Evolutionary conservation across 148 eudicot species (phyloP).

Genomic region (Chenopodium quinoa): DNA sequence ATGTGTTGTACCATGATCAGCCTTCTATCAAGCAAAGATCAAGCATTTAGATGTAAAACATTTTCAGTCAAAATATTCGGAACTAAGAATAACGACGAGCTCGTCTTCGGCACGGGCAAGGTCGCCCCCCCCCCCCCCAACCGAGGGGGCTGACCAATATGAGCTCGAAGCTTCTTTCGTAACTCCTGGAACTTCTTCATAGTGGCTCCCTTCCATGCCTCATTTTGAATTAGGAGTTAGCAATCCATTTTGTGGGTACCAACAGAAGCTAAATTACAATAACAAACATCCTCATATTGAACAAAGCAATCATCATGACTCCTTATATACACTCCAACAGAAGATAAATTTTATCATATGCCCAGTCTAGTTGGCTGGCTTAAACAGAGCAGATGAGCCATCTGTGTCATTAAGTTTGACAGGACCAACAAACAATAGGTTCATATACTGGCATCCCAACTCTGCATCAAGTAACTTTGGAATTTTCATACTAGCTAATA

Average conservation of each 20-base stretch:
- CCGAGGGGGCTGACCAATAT: no score
- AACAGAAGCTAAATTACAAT: background rate
- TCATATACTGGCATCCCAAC: background rate
- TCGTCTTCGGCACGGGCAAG: no score
- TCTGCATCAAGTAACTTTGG: background rate
- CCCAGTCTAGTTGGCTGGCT: background rate
- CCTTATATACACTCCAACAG: background rate
- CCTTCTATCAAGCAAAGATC: background rate
- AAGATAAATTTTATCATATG: no score
- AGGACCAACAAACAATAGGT: background rate
- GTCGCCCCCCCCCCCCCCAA: no score
- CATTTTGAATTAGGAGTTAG: no score
- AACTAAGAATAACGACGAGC: no score
- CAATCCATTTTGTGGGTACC: no score
- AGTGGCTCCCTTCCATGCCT: no score
- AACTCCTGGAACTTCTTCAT: no score
- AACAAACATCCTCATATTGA: background rate
- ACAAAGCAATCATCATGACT: background rate
- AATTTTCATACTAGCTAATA: no score
- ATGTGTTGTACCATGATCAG: constrained; percentile 7
- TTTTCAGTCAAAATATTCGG: background rate
- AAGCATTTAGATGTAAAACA: background rate
- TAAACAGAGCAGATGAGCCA: background rate
- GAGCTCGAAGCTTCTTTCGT: no score
- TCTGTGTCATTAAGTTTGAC: background rate